These are phyloP conservation scores for Candida methanosorbosa DNA, from an alignment of 805 yeast species.

Conservation along the genomic window DNA sequence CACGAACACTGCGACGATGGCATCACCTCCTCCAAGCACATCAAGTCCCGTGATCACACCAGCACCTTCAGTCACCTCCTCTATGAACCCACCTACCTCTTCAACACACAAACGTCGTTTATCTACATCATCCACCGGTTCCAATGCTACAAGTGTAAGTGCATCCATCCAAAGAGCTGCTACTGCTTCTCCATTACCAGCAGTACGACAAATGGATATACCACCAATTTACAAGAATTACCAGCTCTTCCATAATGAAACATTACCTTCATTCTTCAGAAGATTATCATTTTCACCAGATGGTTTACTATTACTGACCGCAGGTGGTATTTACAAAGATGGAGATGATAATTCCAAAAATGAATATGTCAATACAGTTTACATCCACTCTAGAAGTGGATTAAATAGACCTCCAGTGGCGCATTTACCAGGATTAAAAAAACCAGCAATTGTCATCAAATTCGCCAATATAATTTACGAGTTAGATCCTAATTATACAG, in stretches of 20 bases:
- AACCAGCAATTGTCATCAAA: conserved; percentile 76
- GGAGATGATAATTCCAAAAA: conserved; percentile 5
- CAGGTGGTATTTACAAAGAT: conserved; percentile 56
- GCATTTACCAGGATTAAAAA: conserved; percentile 68
- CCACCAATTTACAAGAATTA: conserved; percentile 27
- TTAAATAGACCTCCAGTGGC: conserved; percentile 65
- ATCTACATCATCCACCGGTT: conserved; percentile 29
- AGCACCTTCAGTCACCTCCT: conserved; percentile 4
- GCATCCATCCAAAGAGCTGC: conserved; percentile 18
- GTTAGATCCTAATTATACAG: conserved; percentile 11
- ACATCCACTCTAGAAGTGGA: conserved; percentile 67
- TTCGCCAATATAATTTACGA: conserved; percentile 65
- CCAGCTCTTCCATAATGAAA: conserved; percentile 71
- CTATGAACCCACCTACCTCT: conserved; percentile 24
- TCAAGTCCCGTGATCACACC: neutral
- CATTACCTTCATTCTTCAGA: conserved; percentile 84
- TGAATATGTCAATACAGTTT: conserved; percentile 53
- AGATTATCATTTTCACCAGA: conserved; percentile 84
- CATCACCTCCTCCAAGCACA: conserved; percentile 1
- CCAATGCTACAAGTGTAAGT: conserved; percentile 25
- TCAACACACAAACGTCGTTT: conserved; percentile 31
- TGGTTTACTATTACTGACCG: conserved; percentile 72
- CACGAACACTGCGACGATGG: conserved; percentile 1
- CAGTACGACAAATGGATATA: conserved; percentile 33
- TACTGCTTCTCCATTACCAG: conserved; percentile 34